Base-by-base conservation (phyloP, 2,329 filamentous ascomycete genomes). In the Ceratocystis colombiana region DNA sequence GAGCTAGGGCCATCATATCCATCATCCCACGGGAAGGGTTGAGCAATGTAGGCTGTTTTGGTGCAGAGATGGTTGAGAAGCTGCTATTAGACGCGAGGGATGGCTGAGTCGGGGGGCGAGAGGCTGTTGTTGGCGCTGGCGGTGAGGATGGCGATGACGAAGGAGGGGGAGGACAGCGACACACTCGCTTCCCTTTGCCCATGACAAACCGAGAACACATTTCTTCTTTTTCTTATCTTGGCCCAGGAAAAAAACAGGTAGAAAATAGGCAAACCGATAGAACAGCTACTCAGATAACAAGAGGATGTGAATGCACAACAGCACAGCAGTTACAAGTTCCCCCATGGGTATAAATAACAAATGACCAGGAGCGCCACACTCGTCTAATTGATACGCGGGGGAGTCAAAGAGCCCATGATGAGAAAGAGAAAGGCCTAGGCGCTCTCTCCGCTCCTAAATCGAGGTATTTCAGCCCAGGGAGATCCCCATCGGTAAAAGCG, bases 201-300 rank as follows among this genome's bases (percentile, higher is more conserved):
- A 61, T 53, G 28, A 62, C 48, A 15, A 65, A 68, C n/a, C 28
- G 41, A 33, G 66, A 65, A n/a, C 66, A 68, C 61, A 62, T 67
- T 45, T 41, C 37, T 41, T 41, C 1, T 10, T 12, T 41, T 41
- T 41, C 3, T 3, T 41, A 12, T 41, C 8, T 41, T 41, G 1
- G 37, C 2, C 37, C 37, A 12, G 37, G 37, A 41, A 41, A 41
- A 37, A 3, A 41, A 41, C 37, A 41, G 10, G 37, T 12, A 12
- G 8, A 41, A 41, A 41, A 41, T 41, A 41, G 37, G 10, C 37
- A 3, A 41, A 12, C 30, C 2, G 6, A 12, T 12, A 41, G 10
- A 12, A 12, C 10, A 12, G 37, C 37, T 12, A 12, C 10, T 41
- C 8, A 41, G 37, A 41, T 41, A 8, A 41, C 10, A 41, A 41